Percentiles rank a stretch among this genome's conserved stretches.
These are phyloP conservation scores for Acacia confusa DNA, from an alignment of 306 rosid species.

Conservation along the genomic window DNA sequence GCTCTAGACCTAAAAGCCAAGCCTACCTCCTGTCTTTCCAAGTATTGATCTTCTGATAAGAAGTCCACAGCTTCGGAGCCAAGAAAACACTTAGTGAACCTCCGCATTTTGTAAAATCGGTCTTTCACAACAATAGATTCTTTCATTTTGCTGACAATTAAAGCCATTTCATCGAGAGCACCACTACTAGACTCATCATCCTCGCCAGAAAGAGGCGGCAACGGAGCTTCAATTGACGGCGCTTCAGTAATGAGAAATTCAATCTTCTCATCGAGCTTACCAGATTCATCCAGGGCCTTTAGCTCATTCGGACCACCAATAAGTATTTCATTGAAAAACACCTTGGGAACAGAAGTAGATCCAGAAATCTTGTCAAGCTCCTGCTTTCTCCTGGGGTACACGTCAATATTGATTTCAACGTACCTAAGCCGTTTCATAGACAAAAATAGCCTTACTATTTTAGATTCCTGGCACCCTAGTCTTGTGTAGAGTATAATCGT, in stretches of 20 bases:
- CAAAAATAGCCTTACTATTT: conserved; percentile 57
- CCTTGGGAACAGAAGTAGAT: conserved; percentile 68
- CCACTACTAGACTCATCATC: conserved; percentile 72
- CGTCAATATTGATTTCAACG: conserved; percentile 71
- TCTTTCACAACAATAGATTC: conserved; percentile 59
- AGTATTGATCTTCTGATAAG: conserved; percentile 81
- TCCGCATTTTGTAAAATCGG: conserved; percentile 67
- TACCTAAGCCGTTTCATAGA: conserved; percentile 64
- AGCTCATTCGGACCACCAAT: conserved; percentile 68
- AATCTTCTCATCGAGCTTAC: conserved; percentile 70
- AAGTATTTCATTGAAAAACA: conserved; percentile 68
- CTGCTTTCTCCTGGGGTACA: conserved; percentile 64
- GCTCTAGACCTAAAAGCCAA: conserved; percentile 21
- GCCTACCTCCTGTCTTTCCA: conserved; percentile 85
- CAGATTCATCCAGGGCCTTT: conserved; percentile 54
- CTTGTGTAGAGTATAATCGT: conserved; percentile 69
- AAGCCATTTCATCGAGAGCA: conserved; percentile 74
- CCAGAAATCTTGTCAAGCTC: conserved; percentile 69
- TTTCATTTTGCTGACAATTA: conserved; percentile 75
- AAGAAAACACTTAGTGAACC: conserved; percentile 60
- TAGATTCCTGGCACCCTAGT: conserved; percentile 67
- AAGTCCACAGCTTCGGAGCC: conserved; percentile 82
- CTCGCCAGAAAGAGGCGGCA: conserved; percentile 90
- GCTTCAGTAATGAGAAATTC: conserved; percentile 61
- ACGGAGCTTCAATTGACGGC: conserved; percentile 62